Evolutionary conservation across 805 yeast species (phyloP), one percentile per base, ranked within the genome.

Genomic region (Saturnispora sanitii): DNA sequence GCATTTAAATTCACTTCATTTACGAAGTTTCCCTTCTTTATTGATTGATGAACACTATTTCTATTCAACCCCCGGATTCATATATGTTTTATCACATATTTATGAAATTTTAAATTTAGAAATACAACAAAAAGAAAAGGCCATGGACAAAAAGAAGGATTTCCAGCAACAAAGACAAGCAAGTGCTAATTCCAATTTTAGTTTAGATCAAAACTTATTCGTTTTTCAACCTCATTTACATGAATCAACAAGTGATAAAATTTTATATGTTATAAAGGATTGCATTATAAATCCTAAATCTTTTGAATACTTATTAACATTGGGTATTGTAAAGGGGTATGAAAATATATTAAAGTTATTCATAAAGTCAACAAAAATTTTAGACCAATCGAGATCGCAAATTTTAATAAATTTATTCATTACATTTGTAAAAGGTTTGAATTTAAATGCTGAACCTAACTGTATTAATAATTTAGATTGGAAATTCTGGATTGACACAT

Each of bases 401-500:
- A 37, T 48, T 3, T 38, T 51, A 3, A 47, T 58, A 25, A 55
- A 51, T 28, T 36, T 50, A 18, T 53, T 48, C 43, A 39, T 51
- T 16, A 48, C 53, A 23, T 54, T 57, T 31, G 44, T 55, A 3
- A 49, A 48, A 32, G 47, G 52, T 35, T 40, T 53, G 3, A 53
- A 51, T 19, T 33, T 39, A 6, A 48, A 49, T 20, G 23, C 31
- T 6, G 15, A 12, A 25, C 23, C 29, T 11, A 39, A 21, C 7
- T 11, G n/a, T n/a, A 19, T 32, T 9, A 23, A 32, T 32, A 20
- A 41, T 17, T 23, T 83, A 19, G 73, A 81, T 60, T 85, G 94
- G 92, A 62, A 65, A 38, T 84, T 86, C 53, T 85, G 95, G 95
- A 56, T 80, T 6, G 65, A 68, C 40, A 78, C 82, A 13, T 57